Evolutionary conservation across 306 rosid genomes (phyloP), one percentile per base, ranked within the genome.

Genomic region (Glycyrrhiza uralensis): DNA sequence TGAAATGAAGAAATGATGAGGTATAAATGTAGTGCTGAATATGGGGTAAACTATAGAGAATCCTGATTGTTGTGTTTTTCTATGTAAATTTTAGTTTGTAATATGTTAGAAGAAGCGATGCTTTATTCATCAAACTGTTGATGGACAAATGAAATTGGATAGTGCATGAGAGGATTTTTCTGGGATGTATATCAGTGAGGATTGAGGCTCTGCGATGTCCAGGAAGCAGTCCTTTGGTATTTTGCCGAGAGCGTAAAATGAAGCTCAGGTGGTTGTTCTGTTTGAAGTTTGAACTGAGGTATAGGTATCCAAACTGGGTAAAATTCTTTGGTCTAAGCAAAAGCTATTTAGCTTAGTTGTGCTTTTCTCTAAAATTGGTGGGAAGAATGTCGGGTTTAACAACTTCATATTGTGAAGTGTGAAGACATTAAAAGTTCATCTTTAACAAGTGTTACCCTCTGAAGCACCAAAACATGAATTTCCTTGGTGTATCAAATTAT

Each of bases 231-330:
- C 12, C 8, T 74, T 51, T 50, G 38, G 32, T 13, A 55, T 66
- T 30, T 28, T 66, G 38, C 9, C 60, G 4, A 49, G 35, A 42
- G 36, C 10, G 26, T 60, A 47, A 52, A 9, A 14, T 1, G 69
- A 33, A 66, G 24, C 42, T 46, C 46, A 44, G n/a, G 39, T 38
- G 19, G 15, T 56, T 36, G 42, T 74, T 67, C 58, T 75, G 17
- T 62, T 24, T 81, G 42, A 45, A 54, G 22, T 61, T 17, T 80
- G 47, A 35, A 28, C 61, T 55, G 72, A 14, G 30, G 0, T 36
- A 17, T 63, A 4, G 26, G 6, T 23, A 62, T 74, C 29, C 29
- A 70, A 61, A 18, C 9, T 65, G 13, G 9, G 58, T 61, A 11
- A 4, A 19, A 20, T 20, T 19, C 49, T 13, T 36, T 20, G 18